A percentile compares a stretch with the other conserved stretches of the same genome.
Conservation (phyloP, 306 rosid species). For the Lithocarpus polystachyus region DNA sequence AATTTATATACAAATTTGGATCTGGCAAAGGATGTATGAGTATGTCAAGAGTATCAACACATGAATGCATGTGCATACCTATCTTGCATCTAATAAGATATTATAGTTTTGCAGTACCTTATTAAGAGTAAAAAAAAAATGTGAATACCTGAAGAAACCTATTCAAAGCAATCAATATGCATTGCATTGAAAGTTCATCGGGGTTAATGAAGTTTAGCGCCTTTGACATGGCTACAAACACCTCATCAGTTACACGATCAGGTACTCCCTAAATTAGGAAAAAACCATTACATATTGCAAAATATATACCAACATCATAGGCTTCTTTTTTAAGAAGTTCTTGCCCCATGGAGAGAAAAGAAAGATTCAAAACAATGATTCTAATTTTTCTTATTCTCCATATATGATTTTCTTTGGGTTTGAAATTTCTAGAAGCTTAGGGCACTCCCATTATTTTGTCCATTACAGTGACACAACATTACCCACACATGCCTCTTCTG, state of each 20-base stretch:
- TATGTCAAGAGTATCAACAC: not conserved
- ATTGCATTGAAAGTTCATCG: conserved; percentile 98
- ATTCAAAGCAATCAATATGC: conserved; percentile 93
- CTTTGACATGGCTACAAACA: conserved; percentile 98
- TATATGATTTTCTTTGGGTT: not conserved
- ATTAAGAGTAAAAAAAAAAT: conserved; percentile 8
- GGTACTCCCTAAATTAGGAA: conserved; percentile 68
- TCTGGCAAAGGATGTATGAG: not conserved
- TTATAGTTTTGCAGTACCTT: not conserved
- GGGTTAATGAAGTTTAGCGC: conserved; percentile 98
- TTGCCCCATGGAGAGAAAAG: too few relatives aligned
- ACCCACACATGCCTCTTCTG: too few relatives aligned
- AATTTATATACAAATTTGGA: not conserved
- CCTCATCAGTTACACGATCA: conserved; percentile 93
- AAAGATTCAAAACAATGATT: not conserved
- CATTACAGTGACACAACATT: too few relatives aligned
- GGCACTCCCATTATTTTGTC: not conserved
- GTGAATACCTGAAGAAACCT: conserved; percentile 86
- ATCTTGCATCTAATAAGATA: not conserved
- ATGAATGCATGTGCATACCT: not conserved
- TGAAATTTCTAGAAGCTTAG: not conserved
- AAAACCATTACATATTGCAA: conserved; percentile 18
- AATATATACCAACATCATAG: not conserved
- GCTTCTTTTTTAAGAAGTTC: too few relatives aligned
- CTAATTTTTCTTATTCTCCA: not conserved